A percentile compares a stretch with the other conserved stretches of the same genome.
These are phyloP conservation scores for Neodidymelliopsis sp. DNA, from an alignment of 2,329 filamentous ascomycete genomes.

Conservation along the genomic window DNA sequence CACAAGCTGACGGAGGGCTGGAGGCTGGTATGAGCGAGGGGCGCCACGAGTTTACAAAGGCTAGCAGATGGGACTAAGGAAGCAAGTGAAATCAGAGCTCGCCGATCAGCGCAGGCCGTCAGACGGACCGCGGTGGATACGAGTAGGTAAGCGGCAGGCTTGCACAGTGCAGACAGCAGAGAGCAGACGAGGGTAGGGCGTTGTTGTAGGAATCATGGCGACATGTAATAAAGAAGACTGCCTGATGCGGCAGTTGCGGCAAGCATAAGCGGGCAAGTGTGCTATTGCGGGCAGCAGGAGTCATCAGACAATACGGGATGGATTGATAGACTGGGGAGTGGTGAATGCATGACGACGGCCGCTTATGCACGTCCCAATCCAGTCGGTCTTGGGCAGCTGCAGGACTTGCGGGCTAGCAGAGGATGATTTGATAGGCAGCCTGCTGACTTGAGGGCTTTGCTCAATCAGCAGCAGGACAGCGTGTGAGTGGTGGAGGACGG, in stretches of 20 bases:
- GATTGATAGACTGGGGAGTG: slow-evolving; percentile 19
- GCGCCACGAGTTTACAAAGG: slow-evolving; percentile 7
- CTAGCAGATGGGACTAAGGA: slow-evolving; percentile 22
- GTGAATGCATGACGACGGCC: slow-evolving; percentile 47
- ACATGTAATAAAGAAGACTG: slow-evolving; percentile 38
- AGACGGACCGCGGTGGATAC: slow-evolving; percentile 30
- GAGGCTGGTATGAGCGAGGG: slow-evolving; percentile 12
- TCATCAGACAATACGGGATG: slow-evolving; percentile 20
- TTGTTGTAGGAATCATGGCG: slow-evolving; percentile 30
- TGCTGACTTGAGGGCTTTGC: slow-evolving; percentile 42
- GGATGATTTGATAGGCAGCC: slow-evolving; percentile 42
- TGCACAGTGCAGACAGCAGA: slow-evolving; percentile 3
- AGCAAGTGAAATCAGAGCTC: slow-evolving; percentile 32
- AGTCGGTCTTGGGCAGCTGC: slow-evolving; percentile 26
- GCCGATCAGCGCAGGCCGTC: slow-evolving; percentile 34
- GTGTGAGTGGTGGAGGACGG: slow-evolving; percentile 34
- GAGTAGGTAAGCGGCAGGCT: slow-evolving; percentile 17
- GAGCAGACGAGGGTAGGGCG: slow-evolving; percentile 14
- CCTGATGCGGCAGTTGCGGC: slow-evolving; percentile 48
- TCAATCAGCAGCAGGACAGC: slow-evolving; percentile 41
- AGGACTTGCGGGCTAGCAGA: slow-evolving; percentile 30
- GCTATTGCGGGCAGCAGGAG: slow-evolving; percentile 13
- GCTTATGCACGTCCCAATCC: slow-evolving; percentile 43
- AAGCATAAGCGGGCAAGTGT: slow-evolving; percentile 34
- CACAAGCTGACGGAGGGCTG: slow-evolving; percentile 12